These are phyloP conservation scores for Ophiostoma triangulosporum DNA, from an alignment of 2,329 filamentous ascomycete species.

Conservation along the genomic window DNA sequence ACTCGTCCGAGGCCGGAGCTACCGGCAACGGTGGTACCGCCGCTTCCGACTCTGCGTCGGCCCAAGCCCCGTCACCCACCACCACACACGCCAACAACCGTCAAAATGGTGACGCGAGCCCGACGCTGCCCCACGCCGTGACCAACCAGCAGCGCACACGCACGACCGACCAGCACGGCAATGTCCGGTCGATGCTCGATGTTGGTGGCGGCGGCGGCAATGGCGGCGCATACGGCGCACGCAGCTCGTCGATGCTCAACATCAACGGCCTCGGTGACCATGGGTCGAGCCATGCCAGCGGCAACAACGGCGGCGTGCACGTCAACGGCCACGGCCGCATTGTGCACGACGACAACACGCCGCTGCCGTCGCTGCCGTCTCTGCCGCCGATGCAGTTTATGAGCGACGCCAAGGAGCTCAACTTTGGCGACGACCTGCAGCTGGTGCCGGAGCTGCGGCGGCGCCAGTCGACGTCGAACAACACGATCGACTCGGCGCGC, in stretches of 20 bases:
- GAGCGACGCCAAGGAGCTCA: conserved; percentile 11
- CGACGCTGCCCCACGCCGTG: background rate
- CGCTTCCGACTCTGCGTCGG: background rate
- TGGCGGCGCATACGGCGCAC: background rate
- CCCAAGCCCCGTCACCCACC: background rate
- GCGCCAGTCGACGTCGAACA: conserved; percentile 18
- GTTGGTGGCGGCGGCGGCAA: too few species aligned
- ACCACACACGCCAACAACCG: background rate
- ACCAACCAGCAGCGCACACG: background rate
- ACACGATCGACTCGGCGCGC: conserved; percentile 12
- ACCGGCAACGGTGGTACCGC: background rate
- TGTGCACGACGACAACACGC: conserved; percentile 8
- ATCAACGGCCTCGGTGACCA: background rate
- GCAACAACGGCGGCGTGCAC: conserved; percentile 1
- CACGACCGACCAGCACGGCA: background rate
- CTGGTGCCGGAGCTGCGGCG: conserved; percentile 13
- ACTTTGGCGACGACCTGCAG: conserved; percentile 12
- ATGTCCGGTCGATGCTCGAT: conserved; percentile 7
- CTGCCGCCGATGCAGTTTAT: conserved; percentile 14
- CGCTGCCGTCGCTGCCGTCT: conserved; percentile 7
- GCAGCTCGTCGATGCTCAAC: conserved; percentile 4
- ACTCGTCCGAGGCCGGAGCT: background rate
- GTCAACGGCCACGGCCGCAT: conserved; percentile 1
- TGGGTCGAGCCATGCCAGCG: background rate
- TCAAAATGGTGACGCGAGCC: background rate